Evolutionary conservation across 441 rosid genomes (phyloP).

Genomic region (Pelargonium fulgidum): DNA sequence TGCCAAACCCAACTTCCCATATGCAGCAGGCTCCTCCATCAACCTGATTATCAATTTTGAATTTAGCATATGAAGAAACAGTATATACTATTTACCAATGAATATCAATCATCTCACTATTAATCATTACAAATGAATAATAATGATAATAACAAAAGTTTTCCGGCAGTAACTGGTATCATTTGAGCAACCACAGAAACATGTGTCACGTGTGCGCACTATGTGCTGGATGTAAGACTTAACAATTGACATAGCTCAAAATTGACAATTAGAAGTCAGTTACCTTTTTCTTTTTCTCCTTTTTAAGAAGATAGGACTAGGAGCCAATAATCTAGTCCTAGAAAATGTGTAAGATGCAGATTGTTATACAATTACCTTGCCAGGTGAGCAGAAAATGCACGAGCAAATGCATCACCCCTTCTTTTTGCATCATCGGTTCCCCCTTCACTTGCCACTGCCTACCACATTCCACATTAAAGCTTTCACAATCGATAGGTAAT

Average conservation of each 20-base stretch:
- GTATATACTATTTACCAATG: background rate
- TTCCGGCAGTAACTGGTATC: background rate
- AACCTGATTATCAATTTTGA: constrained; percentile 40
- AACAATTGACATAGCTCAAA: background rate
- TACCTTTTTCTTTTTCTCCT: too few relatives aligned
- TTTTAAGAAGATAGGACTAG: too few relatives aligned
- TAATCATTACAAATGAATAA: background rate
- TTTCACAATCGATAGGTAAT: constrained; percentile 7
- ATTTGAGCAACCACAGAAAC: background rate
- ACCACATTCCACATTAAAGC: constrained; percentile 25
- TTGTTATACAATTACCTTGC: constrained; percentile 49
- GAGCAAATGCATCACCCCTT: constrained; percentile 98
- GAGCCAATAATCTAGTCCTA: too few relatives aligned
- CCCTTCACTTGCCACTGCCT: constrained; percentile 99
- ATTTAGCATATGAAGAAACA: constrained; percentile 10
- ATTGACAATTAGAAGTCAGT: background rate
- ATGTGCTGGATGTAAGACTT: too few relatives aligned
- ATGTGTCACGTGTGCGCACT: background rate
- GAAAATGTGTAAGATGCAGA: background rate
- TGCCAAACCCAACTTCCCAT: constrained; percentile 93
- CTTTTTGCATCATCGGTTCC: constrained; percentile 96
- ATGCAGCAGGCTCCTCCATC: constrained; percentile 99
- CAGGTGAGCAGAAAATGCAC: constrained; percentile 98
- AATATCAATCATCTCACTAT: background rate
- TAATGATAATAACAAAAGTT: background rate